Evolutionary conservation across 1,284 basidiomycete genomes (phyloP), one percentile per base, ranked within the genome.

Genomic region (Sanghuangporus weigelae): DNA sequence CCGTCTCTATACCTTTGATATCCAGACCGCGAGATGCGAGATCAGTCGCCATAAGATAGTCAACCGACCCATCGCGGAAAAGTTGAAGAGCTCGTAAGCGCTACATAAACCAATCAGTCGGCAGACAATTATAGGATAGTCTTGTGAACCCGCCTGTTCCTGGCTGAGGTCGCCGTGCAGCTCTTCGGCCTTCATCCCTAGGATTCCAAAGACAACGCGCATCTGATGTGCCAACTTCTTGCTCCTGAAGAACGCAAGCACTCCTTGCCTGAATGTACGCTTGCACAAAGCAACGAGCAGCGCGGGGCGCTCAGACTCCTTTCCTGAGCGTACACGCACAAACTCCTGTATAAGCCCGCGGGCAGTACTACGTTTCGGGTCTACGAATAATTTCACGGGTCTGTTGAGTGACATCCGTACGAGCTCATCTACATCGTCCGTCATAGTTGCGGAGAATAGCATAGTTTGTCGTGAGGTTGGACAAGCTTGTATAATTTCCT

Each of bases 401-500:
- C 90, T 93, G 72, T 93, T 89, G 56, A 99, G 80, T 16, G 92
- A 94, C 81, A 98, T 91, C 70, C 87, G 87, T 63, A 98, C 92
- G 50, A 99, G 84, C 72, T 95, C 90, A 71, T 98, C 95, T 7
- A 99, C 92, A 0, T 90, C 90, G 75, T 98, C 96, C 1, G 95
- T 97, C 90, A 98, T 98, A 0, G 96, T 99, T 1, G 96, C 96
- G 0, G 95, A 97, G 77, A 99, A 99, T 31, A 99, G 82, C 95
- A 99, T 97, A 3, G 96, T 98, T 75, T 98, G 96, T 46, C 96
- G 86, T 36, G 90, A 90, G 14, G 81, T 78, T 1, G 96, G 96
- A 72, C 95, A 96, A 44, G 91, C 84, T 68, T 87, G 89, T 74
- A 98, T 88, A 69, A 99, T 98, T 77, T 99, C 96, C 42, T 88